Base-by-base conservation (phyloP, 2,329 filamentous ascomycete species). In the Penicillium rolfsii region DNA sequence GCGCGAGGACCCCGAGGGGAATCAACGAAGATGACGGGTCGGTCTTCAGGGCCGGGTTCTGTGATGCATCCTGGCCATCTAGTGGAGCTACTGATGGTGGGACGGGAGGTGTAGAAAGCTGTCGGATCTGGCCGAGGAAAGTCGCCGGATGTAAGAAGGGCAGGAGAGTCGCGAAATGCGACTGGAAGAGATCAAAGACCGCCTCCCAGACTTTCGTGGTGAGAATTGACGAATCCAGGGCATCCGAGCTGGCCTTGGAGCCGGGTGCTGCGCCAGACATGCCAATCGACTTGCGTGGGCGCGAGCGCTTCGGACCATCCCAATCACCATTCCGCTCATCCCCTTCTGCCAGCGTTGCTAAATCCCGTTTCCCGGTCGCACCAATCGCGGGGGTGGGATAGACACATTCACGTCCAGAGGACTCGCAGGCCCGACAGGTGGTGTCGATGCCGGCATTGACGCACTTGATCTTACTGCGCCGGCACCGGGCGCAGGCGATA, bases 401-500 rank as follows among this genome's bases (percentile, higher is more conserved):
- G 63, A 85, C 84, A 73, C 91, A 95, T 61, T 91, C 85, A 72
- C 90, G 85, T 48, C 88, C 87, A 54, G 86, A 86, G 61, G 87
- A 87, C 72, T 89, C 85, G 74, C 91, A 96, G 12, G 87, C 87
- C 64, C 90, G 87, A 79, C 91, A 96, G 16, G 85, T 86, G 16
- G 87, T 88, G 63, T 85, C 85, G 59, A 88, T 85, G 62, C 90
- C 90, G 67, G 85, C 84, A 77, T 95, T 95, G 75, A 91, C 87
- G 79, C 91, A 96, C 77, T 94, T 94, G 73, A 94, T 91, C 78
- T 95, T 96, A 73, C 90, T 92, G 70, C 87, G 86, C 60, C 91
- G 85, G 73, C 91, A 94, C 64, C 87, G 84, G 63, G 86, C 82
- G 76, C 91, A 95, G 52, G 91, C 91, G 72, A 94, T 91, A 71